Evolutionary conservation across 495 filamentous ascomycete genomes (phyloP), one percentile per base, ranked within the genome.

Genomic region (Hyaloscypha variabilis): DNA sequence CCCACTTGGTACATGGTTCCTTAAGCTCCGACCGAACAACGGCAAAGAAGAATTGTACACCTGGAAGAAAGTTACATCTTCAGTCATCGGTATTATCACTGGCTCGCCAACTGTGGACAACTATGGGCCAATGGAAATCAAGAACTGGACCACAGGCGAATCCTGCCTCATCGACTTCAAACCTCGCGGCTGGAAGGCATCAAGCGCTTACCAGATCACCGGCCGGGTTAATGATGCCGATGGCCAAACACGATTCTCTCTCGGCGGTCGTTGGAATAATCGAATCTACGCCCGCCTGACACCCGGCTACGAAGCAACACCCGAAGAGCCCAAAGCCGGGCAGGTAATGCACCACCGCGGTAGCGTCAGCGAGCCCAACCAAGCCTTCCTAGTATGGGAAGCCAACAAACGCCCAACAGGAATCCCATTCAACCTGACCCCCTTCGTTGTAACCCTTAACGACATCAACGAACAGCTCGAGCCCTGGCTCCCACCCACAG

Each of bases 41-140:
- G 88, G 87, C 6, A 80, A 81, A 55, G 92, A 96, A 71, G 95
- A 99, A 69, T 81, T 97, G 6, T 98, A 96, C 77, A 97, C 94
- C 2, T 99, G 95, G 95, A 98, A 97, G 79, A 99, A 99, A 76
- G 93, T 97, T 49, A 98, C 92, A 4, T 96, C 94, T 17, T 95
- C 93, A n/a, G 95, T 99, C 2, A 87, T 98, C 30, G 95, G 95
- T 63, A 99, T 99, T 75, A 97, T 99, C 70, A 98, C 94, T 0
- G 96, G 96, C 26, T 94, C 90, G 63, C 95, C 95, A 6, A 92
- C 91, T 0, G 93, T 99, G n/a, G 96, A 99, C 78, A 97, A 99
- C 75, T 98, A 98, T 73, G 95, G 95, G 31, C 84, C 91, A 4
- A 97, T 98, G 91, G 93, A 97, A 75, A 89, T 99, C 78, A 95